Conservation (phyloP, 169 alveolate species). For the Plasmodium inui region DNA sequence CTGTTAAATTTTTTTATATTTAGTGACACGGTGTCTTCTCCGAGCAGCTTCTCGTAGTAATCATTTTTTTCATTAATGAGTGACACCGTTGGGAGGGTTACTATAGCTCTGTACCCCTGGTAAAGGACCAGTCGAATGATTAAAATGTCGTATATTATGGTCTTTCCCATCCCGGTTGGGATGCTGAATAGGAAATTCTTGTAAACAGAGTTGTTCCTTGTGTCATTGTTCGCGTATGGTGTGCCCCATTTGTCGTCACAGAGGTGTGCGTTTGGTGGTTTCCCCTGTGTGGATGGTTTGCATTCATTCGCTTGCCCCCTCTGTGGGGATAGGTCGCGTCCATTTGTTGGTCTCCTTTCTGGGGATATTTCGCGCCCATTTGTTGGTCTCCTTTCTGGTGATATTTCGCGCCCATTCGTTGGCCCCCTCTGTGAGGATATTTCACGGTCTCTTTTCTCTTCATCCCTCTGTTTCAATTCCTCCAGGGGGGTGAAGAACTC, state of each 20-base stretch:
- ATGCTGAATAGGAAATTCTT: constrained; percentile 38
- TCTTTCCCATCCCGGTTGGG: constrained; percentile 75
- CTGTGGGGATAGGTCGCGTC: neutral
- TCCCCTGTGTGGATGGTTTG: neutral
- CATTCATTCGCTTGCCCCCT: neutral
- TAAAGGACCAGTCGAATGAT: constrained; percentile 42
- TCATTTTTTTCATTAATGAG: constrained; percentile 66
- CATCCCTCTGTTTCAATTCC: neutral
- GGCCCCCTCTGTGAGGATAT: neutral
- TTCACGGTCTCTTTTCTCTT: neutral
- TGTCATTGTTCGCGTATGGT: neutral
- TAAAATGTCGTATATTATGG: constrained; percentile 48
- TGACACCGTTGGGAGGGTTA: constrained; percentile 45
- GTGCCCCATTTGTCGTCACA: neutral
- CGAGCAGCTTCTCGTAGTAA: constrained; percentile 60
- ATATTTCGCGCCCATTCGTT: neutral
- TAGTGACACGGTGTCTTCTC: constrained; percentile 54
- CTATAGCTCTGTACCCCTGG: constrained; percentile 40
- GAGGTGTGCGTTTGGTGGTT: neutral
- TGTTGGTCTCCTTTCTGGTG: neutral
- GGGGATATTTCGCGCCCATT: neutral
- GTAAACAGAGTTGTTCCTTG: neutral
- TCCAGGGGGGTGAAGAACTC: constrained; percentile 25
- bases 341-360: neutral
- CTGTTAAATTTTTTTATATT: constrained; percentile 63